Evolutionary conservation across 2,329 filamentous ascomycete genomes (phyloP), one percentile per base, ranked within the genome.

Genomic region (Cytospora piceicola): DNA sequence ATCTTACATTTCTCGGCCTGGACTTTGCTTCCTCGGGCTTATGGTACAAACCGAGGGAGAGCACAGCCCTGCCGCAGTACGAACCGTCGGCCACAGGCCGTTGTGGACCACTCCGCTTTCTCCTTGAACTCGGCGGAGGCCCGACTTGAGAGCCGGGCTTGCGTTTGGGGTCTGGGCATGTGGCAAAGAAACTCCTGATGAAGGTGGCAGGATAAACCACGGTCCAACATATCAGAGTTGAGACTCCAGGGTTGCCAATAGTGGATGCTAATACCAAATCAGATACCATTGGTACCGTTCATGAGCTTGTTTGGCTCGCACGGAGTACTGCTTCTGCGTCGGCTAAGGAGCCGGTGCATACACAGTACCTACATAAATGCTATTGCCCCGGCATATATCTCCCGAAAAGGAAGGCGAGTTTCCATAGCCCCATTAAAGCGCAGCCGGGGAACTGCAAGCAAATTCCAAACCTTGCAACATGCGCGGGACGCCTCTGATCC

Each of bases 381-480:
- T 63, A 24, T 51, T 57, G 39, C 53, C 61, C 60, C 60, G 63
- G 66, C 29, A 64, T 54, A 66, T 29, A 57, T 22, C 14, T 52
- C 66, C 64, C 27, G 56, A 66, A 63, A 22, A 53, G 63, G 66
- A 60, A 66, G 58, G n/a, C 55, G n/a, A 34, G 49, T 34, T 54
- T 58, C 55, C 55, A 49, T 49, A 20, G 30, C 49, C 52, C 58
- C 63, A 30, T 61, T 63, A 58, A 58, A 61, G 59, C 60, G 63
- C 64, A 61, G 54, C 58, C 63, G 66, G 63, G 63, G 55, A 58
- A 68, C 57, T 63, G 66, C 66, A 66, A 32, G 59, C 39, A 52
- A 51, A 57, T 58, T 63, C 56, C 42, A 24, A 56, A 51, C 61
- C 59, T 65, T 39, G 63, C 59, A 60, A 60, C 49, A 30, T 36